Evolutionary conservation across 257 asterid species (phyloP).

Genomic region (Nicotiana knightiana): DNA sequence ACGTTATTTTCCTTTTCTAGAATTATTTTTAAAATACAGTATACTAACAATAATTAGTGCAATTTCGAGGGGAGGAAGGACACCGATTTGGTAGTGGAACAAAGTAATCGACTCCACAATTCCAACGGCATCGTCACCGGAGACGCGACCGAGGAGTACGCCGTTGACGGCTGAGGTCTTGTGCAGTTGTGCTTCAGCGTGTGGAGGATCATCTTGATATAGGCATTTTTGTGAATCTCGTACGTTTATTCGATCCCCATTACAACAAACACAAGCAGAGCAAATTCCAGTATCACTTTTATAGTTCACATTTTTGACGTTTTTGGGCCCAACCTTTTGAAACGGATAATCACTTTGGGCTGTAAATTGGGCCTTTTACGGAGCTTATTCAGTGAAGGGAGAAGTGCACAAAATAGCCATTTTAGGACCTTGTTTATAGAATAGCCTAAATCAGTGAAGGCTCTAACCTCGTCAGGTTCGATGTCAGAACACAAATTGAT

Average conservation of each 20-base stretch:
- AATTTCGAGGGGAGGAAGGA: conserved; percentile 87
- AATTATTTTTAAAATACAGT: not conserved
- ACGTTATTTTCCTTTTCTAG: too few species aligned
- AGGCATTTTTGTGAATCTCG: conserved; percentile 84
- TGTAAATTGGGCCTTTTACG: too few species aligned
- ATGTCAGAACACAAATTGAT: too few species aligned
- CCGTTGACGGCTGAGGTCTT: conserved; percentile 69
- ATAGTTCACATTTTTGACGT: too few species aligned
- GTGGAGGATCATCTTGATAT: conserved; percentile 86
- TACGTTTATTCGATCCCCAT: conserved; percentile 70
- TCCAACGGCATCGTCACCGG: conserved; percentile 50
- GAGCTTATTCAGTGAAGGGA: too few species aligned
- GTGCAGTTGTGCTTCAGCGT: conserved; percentile 58
- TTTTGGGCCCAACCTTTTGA: too few species aligned
- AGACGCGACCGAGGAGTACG: conserved; percentile 72
- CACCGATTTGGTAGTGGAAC: conserved; percentile 88
- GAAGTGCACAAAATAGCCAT: too few species aligned
- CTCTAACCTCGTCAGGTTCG: too few species aligned
- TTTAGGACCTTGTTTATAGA: too few species aligned
- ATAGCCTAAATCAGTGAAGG: too few species aligned
- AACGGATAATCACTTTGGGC: too few species aligned
- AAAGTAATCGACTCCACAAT: conserved; percentile 79
- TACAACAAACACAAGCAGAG: not conserved
- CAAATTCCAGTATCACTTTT: not conserved
- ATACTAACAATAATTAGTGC: conserved; percentile 70